Evolutionary conservation across 345 rosid species (phyloP).

Genomic region (Fremontodendron californicum): DNA sequence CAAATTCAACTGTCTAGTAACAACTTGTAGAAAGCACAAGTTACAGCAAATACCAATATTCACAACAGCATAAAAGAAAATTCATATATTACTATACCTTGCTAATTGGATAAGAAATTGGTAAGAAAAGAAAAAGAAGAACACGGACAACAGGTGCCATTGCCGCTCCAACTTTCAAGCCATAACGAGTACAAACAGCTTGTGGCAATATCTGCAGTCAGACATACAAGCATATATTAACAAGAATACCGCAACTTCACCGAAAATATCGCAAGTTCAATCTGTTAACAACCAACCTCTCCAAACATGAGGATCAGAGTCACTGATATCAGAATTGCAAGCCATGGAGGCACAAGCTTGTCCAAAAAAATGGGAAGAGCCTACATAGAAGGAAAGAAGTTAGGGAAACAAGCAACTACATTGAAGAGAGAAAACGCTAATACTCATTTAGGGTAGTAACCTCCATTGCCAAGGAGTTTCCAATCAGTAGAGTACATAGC

Average conservation of each 20-base stretch:
- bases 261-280: neutral
- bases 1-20: neutral
- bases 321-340: slow-evolving; percentile 69
- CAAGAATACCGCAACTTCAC: neutral
- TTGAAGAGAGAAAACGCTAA: neutral
- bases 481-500: slow-evolving; percentile 81
- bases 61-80: neutral
- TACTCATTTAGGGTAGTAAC: slow-evolving; percentile 21
- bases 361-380: slow-evolving; percentile 86
- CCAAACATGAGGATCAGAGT: slow-evolving; percentile 82
- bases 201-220: too few species aligned
- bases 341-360: slow-evolving; percentile 72
- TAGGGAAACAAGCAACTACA: neutral
- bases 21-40: slow-evolving; percentile 6
- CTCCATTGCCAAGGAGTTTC: slow-evolving; percentile 94
- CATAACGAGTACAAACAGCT: too few species aligned
- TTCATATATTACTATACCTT: slow-evolving; percentile 18
- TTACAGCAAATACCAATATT: neutral
- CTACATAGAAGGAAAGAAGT: slow-evolving; percentile 25
- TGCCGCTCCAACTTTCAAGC: too few species aligned
- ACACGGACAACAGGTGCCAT: too few species aligned
- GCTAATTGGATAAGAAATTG: too few species aligned
- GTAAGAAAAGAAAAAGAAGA: too few species aligned
- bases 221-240: too few species aligned
- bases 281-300: slow-evolving; percentile 46